These are phyloP conservation scores for Clarireedia sp. DNA, from an alignment of 2,329 filamentous ascomycete species.

Conservation along the genomic window DNA sequence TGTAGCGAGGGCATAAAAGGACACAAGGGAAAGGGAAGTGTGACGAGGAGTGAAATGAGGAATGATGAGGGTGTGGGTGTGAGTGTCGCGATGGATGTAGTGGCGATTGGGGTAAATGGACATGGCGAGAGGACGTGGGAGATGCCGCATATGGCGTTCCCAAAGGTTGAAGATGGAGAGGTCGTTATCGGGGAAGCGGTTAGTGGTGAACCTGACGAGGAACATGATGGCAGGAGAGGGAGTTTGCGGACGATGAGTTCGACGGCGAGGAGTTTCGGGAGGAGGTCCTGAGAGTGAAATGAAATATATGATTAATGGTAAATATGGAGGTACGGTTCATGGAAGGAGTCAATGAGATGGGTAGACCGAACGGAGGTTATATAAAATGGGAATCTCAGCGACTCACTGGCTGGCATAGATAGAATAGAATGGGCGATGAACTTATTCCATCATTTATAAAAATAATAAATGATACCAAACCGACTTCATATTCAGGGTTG, in stretches of 20 bases:
- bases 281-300: not conserved
- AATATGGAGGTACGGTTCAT: not conserved
- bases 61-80: not conserved
- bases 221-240: not conserved
- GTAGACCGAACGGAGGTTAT: no score
- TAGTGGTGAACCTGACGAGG: not conserved
- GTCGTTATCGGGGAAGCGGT: not conserved
- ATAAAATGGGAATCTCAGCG: no score
- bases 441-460: no score
- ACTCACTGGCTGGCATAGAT: no score
- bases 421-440: no score
- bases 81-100: not conserved
- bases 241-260: conserved; percentile 4
- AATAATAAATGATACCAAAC: no score
- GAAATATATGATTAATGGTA: not conserved
- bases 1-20: not conserved
- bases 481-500: no score
- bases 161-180: not conserved
- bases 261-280: conserved; percentile 1
- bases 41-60: conserved; percentile 8
- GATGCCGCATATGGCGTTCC: conserved; percentile 12
- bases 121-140: conserved; percentile 16
- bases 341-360: no score
- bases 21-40: conserved; percentile 13
- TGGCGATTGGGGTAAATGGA: not conserved